Evolutionary conservation across 768 basidiomycete species (phyloP).

Genomic region (Psilocybe tampanensis): DNA sequence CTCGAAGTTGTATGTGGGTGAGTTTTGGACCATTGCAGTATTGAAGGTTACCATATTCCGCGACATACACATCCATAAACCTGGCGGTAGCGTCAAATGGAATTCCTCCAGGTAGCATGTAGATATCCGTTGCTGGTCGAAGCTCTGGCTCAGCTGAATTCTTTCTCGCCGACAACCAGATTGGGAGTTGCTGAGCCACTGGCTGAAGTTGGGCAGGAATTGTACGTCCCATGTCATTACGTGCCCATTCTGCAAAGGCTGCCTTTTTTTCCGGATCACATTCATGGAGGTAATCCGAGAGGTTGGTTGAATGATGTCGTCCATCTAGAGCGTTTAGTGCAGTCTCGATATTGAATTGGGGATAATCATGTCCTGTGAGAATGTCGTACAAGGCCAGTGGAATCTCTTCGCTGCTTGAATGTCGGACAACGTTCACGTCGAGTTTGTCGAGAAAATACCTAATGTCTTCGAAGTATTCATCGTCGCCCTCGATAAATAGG

Average conservation of each 20-base stretch:
- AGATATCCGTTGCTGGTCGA: conserved; percentile 17
- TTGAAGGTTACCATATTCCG: conserved; percentile 12
- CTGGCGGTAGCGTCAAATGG: conserved; percentile 4
- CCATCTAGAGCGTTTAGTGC: conserved; percentile 20
- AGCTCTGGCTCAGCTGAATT: conserved; percentile 12
- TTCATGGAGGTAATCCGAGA: conserved; percentile 17
- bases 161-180: conserved; percentile 29
- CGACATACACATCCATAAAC: conserved; percentile 19
- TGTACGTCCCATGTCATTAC: conserved; percentile 13
- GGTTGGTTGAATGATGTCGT: conserved; percentile 1
- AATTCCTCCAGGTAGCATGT: conserved; percentile 16
- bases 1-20: conserved; percentile 5
- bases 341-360: conserved; percentile 12
- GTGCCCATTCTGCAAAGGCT: conserved; percentile 35
- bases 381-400: conserved; percentile 20
- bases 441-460: conserved; percentile 14
- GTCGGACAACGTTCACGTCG: conserved; percentile 15
- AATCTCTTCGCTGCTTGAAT: conserved; percentile 16
- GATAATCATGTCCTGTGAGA: conserved; percentile 18
- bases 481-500: conserved; percentile 21
- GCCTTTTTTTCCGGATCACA: conserved; percentile 18
- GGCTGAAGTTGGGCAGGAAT: conserved; percentile 14
- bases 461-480: conserved; percentile 9
- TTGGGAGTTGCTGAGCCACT: conserved; percentile 32
- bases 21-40: conserved; percentile 7